Evolutionary conservation across 805 yeast genomes (phyloP), one percentile per base, ranked within the genome.

Genomic region (Pichia nanzhaoensis): DNA sequence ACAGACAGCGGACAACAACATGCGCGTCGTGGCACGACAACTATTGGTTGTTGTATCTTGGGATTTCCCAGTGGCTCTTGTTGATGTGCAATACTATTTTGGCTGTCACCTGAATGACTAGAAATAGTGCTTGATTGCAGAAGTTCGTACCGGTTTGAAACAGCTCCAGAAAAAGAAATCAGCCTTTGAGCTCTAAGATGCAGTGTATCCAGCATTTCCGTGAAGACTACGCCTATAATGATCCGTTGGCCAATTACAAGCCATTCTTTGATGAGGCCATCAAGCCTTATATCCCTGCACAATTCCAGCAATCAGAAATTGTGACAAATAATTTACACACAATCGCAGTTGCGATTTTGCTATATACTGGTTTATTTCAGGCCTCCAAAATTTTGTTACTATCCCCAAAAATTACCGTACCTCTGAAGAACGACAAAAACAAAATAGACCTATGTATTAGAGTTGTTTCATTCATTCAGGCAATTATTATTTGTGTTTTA

Each of bases 391-490:
- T 51, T 41, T 31, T 57, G 21, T 35, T 56, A 30, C 34, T 53
- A 16, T 21, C 51, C 38, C 51, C 52, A 6, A 5, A 30, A 4
- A 32, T 58, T 12, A 37, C 42, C 17, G 34, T 46, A 7, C 40
- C 42, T 17, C 40, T 62, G 35, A 47, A 49, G 17, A 51, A 27
- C 14, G 34, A 33, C 9, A 58, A 56, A 37, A 44, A 49, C 12
- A 41, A 50, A 20, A 45, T 60, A 17, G 70, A 66, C 45, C 51
- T 61, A n/a, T 54, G 61, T 28, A 53, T 65, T 35, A 57, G 65
- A 42, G 45, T 58, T 12, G 69, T 66, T 5, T 65, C 69, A 3
- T 57, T 64, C 31, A 24, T 65, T 37, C 70, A 66, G 45, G 51
- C 66, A 12, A 35, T 54, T 8, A 41, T 66, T 42, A 66, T 66